Percentiles rank a stretch among this genome's conserved stretches.
Conservation (phyloP, 2,329 filamentous ascomycete species). For the Alternaria sp. region DNA sequence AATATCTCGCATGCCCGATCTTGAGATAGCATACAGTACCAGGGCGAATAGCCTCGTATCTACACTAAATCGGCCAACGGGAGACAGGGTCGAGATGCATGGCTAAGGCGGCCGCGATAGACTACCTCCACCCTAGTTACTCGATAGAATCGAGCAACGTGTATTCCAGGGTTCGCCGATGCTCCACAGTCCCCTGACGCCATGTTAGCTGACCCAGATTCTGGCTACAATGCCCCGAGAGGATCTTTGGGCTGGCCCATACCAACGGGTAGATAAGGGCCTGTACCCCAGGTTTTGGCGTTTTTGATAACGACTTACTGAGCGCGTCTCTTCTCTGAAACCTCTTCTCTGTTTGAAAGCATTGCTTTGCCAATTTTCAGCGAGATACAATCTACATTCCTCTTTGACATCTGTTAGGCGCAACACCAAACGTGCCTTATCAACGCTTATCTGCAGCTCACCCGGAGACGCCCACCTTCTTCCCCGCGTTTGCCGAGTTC, state of each 20-base stretch:
- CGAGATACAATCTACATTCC: not conserved
- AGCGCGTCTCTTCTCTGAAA: slow-evolving; percentile 8
- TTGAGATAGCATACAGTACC: not conserved
- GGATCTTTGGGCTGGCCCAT: slow-evolving; percentile 18
- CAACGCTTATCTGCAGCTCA: slow-evolving; percentile 42
- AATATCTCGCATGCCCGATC: not conserved
- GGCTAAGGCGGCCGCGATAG: slow-evolving; percentile 34
- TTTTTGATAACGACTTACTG: slow-evolving; percentile 16
- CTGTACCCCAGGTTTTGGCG: slow-evolving; percentile 45
- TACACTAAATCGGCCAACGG: slow-evolving; percentile 20
- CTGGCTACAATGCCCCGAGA: slow-evolving; percentile 7
- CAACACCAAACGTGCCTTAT: slow-evolving; percentile 35
- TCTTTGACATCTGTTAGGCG: slow-evolving; percentile 16
- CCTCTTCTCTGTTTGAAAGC: not conserved
- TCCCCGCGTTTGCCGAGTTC: slow-evolving; percentile 33
- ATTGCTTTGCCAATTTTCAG: not conserved
- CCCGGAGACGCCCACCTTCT: slow-evolving; percentile 20
- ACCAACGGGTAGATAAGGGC: slow-evolving; percentile 41
- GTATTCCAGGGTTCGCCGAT: slow-evolving; percentile 16
- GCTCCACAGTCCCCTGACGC: slow-evolving; percentile 26
- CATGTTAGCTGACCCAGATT: slow-evolving; percentile 23
- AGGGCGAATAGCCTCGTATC: slow-evolving; percentile 5
- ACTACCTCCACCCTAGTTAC: slow-evolving; percentile 24
- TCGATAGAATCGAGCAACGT: slow-evolving; percentile 46
- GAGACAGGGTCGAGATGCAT: slow-evolving; percentile 20